phyloP scores from a whole-genome alignment of 2,329 filamentous ascomycete species.

The Bipolaris zeicola region DNA sequence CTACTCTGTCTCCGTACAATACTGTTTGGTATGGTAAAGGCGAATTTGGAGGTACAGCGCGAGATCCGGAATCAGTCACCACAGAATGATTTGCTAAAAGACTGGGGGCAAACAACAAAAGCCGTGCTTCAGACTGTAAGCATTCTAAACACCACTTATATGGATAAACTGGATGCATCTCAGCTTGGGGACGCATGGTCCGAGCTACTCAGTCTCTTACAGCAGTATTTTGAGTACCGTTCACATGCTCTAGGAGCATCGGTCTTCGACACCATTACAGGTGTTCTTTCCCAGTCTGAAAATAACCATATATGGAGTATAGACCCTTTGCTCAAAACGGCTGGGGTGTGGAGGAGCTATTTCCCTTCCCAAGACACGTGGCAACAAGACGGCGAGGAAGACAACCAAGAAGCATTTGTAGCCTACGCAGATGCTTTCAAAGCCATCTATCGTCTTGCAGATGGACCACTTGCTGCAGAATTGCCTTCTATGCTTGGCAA shows the following conservation, averaged over 20 bases:
- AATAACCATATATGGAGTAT: constrained; percentile 28
- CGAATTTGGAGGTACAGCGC: constrained; percentile 54
- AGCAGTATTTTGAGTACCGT: constrained; percentile 52
- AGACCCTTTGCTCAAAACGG: constrained; percentile 39
- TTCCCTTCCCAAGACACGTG: constrained; percentile 35
- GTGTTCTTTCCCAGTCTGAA: constrained; percentile 45
- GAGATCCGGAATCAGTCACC: constrained; percentile 19
- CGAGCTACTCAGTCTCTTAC: constrained; percentile 72
- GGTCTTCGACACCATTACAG: constrained; percentile 50
- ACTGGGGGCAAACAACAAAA: constrained; percentile 51
- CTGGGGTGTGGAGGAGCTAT: constrained; percentile 44
- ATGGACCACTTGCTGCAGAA: constrained; percentile 64
- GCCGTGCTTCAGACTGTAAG: constrained; percentile 46
- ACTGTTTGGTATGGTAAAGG: constrained; percentile 76
- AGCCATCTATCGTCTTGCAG: constrained; percentile 78
- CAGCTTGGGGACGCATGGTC: constrained; percentile 77
- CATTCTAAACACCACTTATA: constrained; percentile 73
- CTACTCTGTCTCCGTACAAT: constrained; percentile 80
- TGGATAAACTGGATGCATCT: constrained; percentile 70
- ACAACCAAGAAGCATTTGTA: constrained; percentile 79
- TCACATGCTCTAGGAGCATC: constrained; percentile 51
- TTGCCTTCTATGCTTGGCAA: constrained; percentile 73
- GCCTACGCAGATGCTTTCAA: constrained; percentile 80
- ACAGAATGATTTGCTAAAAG: constrained; percentile 28
- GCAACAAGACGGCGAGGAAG: constrained; percentile 30